phyloP scores from a whole-genome alignment of 176 grass and related monocot genomes.

The Rhynchospora breviuscula region DNA sequence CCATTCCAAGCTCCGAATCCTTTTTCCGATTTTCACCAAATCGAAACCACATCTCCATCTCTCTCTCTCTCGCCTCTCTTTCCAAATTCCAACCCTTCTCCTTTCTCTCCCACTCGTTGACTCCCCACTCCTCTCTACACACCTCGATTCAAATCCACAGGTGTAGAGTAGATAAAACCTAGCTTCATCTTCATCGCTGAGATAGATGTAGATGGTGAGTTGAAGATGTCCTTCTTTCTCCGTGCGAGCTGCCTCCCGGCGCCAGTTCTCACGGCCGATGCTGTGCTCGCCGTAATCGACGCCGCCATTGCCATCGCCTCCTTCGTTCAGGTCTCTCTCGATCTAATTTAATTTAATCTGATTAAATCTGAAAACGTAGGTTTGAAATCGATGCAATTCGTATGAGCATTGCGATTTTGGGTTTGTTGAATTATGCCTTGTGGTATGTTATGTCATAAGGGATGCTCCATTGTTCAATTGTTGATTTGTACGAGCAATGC shows the following conservation, averaged over 20 bases:
- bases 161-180: neutral
- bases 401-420: constrained; percentile 1
- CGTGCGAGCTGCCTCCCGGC: constrained; percentile 51
- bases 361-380: constrained; percentile 22
- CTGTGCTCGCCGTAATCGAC: constrained; percentile 52
- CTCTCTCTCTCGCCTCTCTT: neutral
- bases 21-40: constrained; percentile 32
- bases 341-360: neutral
- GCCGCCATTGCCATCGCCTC: constrained; percentile 44
- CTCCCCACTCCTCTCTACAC: neutral
- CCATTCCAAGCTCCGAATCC: constrained; percentile 45
- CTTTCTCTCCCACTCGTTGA: constrained; percentile 31
- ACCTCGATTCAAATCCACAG: neutral
- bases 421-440: constrained; percentile 10
- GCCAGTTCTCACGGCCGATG: constrained; percentile 39
- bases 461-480: neutral
- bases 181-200: neutral
- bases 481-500: neutral
- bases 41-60: neutral
- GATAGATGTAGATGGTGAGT: constrained; percentile 16
- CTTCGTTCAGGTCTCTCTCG: constrained; percentile 75
- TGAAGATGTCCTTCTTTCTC: constrained; percentile 1
- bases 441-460: constrained; percentile 11
- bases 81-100: neutral
- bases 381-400: neutral